A percentile compares a stretch with the other conserved stretches of the same genome.
Evolutionary conservation across 495 filamentous ascomycete species (phyloP).

Genomic region (Hypoxylon rickii): DNA sequence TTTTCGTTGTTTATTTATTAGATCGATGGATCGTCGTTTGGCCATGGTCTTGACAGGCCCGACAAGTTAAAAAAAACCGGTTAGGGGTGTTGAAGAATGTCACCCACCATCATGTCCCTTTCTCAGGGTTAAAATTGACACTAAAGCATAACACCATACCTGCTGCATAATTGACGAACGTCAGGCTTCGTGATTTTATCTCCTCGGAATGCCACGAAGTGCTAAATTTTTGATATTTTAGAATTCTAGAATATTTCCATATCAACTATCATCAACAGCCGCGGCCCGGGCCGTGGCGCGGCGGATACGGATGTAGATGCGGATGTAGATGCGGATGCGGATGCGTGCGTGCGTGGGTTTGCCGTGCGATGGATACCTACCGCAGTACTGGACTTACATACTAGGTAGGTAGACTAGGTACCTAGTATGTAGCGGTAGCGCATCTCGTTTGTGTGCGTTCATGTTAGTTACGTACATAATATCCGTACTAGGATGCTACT

Average conservation of each 20-base stretch:
- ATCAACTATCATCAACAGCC: background rate
- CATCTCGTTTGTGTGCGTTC: background rate
- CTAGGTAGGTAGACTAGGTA: no score
- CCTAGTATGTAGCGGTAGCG: background rate
- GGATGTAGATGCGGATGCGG: no score
- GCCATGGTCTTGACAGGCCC: background rate
- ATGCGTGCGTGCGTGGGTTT: no score
- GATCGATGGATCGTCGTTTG: constrained; percentile 31
- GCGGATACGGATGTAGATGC: no score
- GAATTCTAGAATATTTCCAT: background rate
- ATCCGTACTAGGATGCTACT: background rate
- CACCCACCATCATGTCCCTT: constrained; percentile 14
- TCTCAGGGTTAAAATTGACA: constrained; percentile 1
- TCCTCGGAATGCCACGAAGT: no score
- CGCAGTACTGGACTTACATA: no score
- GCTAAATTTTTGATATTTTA: no score
- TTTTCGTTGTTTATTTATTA: no score
- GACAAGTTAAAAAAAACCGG: background rate
- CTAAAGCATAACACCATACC: constrained; percentile 27
- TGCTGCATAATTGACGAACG: constrained; percentile 18
- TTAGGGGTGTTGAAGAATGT: background rate
- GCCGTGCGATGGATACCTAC: no score
- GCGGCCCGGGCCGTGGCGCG: constrained; percentile 27
- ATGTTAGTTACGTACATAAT: background rate
- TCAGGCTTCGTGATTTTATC: no score